A percentile compares a stretch with the other conserved stretches of the same genome.
Conservation (phyloP, 352 stramenopile genomes). For the Phytophthora citricola region DNA sequence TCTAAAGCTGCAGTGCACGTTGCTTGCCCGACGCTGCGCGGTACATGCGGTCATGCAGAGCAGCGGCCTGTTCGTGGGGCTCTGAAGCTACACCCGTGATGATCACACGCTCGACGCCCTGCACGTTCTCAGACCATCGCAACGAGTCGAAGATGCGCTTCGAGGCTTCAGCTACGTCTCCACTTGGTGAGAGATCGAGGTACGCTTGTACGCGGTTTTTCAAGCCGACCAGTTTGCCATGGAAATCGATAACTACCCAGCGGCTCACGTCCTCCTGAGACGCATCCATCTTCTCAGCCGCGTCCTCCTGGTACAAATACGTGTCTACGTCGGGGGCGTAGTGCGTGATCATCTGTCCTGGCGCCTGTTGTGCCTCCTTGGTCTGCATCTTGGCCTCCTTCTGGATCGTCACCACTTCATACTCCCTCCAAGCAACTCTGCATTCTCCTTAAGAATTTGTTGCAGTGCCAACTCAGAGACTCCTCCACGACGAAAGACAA, state of each 20-base stretch:
- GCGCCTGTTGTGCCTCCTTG: constrained; percentile 87
- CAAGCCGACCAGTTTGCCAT: constrained; percentile 56
- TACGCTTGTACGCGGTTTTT: constrained; percentile 67
- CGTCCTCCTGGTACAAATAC: constrained; percentile 75
- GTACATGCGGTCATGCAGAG: constrained; percentile 88
- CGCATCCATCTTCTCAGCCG: constrained; percentile 43
- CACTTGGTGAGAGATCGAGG: constrained; percentile 75
- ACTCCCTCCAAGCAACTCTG: constrained; percentile 44
- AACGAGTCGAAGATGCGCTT: constrained; percentile 85
- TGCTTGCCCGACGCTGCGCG: constrained; percentile 81
- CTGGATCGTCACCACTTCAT: constrained; percentile 75
- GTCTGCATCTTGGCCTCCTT: constrained; percentile 70
- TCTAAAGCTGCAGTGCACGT: constrained; percentile 54
- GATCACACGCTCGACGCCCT: constrained; percentile 71
- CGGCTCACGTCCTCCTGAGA: constrained; percentile 39
- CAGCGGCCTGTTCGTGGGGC: constrained; percentile 72
- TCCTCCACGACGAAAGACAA: constrained; percentile 90
- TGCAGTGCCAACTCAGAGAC: constrained; percentile 78
- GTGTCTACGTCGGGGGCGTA: constrained; percentile 97
- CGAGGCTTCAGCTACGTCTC: constrained; percentile 76
- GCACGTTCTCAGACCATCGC: constrained; percentile 84
- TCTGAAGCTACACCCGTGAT: constrained; percentile 63
- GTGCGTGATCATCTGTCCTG: constrained; percentile 97
- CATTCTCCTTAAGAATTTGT: constrained; percentile 62
- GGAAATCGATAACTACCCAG: constrained; percentile 89